These are phyloP conservation scores for Withania somnifera DNA, from an alignment of 305 asterid species.

Conservation along the genomic window DNA sequence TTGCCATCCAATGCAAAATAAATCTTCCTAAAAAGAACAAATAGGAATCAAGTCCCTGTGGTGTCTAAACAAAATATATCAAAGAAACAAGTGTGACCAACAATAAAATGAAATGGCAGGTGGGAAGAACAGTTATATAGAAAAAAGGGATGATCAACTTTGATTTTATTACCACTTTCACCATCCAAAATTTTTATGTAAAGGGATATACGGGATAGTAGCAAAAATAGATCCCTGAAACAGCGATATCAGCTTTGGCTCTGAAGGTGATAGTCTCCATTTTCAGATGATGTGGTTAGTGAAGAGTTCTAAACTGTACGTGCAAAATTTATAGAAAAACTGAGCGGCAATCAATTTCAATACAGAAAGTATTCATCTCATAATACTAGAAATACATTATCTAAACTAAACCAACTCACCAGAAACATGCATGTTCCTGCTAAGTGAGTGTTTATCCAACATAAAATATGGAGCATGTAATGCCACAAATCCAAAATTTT, in stretches of 20 bases:
- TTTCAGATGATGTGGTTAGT: neutral
- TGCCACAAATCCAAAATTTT: neutral
- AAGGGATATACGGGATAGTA: neutral
- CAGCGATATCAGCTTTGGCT: neutral
- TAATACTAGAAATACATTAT: neutral
- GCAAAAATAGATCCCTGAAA: neutral
- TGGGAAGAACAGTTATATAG: neutral
- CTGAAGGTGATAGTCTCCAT: neutral
- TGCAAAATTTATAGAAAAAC: neutral
- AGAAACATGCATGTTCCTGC: neutral
- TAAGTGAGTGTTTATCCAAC: neutral
- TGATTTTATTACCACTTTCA: neutral
- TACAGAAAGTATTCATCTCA: neutral
- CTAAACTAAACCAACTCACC: neutral
- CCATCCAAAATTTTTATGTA: neutral
- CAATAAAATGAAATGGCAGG: neutral
- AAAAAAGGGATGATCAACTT: neutral
- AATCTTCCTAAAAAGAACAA: constrained; percentile 53
- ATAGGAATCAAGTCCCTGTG: neutral
- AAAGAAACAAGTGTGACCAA: neutral
- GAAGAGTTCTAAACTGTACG: neutral
- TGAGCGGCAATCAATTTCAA: neutral
- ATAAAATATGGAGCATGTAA: neutral
- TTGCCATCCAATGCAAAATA: constrained; percentile 97
- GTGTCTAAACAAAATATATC: neutral